Conservation (phyloP, 176 grass and related monocot genomes). For the Pontederia crassipes region DNA sequence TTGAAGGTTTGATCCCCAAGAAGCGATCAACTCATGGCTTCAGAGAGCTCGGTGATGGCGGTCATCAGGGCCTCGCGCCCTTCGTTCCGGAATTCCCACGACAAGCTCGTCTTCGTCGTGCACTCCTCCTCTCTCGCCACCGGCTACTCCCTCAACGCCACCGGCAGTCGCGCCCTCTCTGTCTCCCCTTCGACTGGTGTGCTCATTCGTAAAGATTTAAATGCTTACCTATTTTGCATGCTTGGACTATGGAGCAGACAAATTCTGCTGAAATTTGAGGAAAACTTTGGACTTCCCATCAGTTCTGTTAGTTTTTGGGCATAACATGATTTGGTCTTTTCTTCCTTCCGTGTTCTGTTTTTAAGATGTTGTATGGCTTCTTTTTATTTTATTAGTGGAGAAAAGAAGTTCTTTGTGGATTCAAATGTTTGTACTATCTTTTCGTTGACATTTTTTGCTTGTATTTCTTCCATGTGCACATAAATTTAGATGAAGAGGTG, state of each 20-base stretch:
- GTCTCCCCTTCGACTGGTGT: slow-evolving; percentile 28
- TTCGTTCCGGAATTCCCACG: slow-evolving; percentile 1
- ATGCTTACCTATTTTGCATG: not conserved
- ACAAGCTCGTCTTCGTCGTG: too few relatives aligned
- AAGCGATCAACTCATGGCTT: not conserved
- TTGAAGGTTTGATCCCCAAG: too few relatives aligned
- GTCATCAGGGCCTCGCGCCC: slow-evolving; percentile 10
- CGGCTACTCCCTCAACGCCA: slow-evolving; percentile 22
- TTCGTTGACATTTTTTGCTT: not conserved
- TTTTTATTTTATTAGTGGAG: too few relatives aligned
- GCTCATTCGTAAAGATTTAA: not conserved
- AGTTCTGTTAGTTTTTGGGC: too few relatives aligned
- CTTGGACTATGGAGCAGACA: not conserved
- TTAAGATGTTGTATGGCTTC: not conserved
- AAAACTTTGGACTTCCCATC: too few relatives aligned
- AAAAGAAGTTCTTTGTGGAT: not conserved
- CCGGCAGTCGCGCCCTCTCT: slow-evolving; percentile 42
- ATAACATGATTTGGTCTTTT: not conserved
- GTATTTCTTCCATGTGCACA: slow-evolving; percentile 15
- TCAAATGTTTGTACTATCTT: not conserved
- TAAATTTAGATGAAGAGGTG: slow-evolving; percentile 35
- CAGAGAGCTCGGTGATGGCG: not conserved
- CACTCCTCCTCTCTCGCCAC: too few relatives aligned
- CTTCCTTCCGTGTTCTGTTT: too few relatives aligned
- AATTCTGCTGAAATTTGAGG: too few relatives aligned